Evolutionary conservation across 2,329 filamentous ascomycete species (phyloP).

Genomic region (Pezicula neosporulosa): DNA sequence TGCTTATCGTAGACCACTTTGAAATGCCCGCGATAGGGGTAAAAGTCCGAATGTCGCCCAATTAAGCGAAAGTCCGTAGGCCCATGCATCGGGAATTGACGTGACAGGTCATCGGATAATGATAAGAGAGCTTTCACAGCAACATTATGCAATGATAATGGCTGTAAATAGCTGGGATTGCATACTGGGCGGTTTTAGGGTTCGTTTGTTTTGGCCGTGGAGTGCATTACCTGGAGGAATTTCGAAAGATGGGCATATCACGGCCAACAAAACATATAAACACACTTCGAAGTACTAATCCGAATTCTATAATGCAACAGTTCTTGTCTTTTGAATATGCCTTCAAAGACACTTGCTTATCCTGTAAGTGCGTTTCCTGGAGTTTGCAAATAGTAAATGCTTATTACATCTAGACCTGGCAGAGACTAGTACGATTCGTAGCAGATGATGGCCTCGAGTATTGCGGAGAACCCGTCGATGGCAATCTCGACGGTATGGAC

Average conservation of each 20-base stretch:
- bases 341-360: neutral
- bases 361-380: neutral
- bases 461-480: constrained; percentile 23
- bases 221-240: no score
- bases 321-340: neutral
- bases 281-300: no score
- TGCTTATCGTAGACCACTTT: neutral
- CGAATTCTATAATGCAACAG: no score
- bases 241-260: no score
- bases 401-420: constrained; percentile 7
- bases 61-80: neutral
- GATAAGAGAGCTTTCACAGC: no score
- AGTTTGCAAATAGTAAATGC: no score
- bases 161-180: no score
- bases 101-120: no score
- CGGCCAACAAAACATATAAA: no score
- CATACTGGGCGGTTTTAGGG: no score
- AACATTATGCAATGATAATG: no score
- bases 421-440: constrained; percentile 20
- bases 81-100: neutral
- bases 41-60: neutral
- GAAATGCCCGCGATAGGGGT: neutral
- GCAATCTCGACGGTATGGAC: constrained; percentile 8
- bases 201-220: no score
- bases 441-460: constrained; percentile 20